These are phyloP conservation scores for Colletotrichum navitas DNA, from an alignment of 2,329 filamentous ascomycete genomes.

Conservation along the genomic window DNA sequence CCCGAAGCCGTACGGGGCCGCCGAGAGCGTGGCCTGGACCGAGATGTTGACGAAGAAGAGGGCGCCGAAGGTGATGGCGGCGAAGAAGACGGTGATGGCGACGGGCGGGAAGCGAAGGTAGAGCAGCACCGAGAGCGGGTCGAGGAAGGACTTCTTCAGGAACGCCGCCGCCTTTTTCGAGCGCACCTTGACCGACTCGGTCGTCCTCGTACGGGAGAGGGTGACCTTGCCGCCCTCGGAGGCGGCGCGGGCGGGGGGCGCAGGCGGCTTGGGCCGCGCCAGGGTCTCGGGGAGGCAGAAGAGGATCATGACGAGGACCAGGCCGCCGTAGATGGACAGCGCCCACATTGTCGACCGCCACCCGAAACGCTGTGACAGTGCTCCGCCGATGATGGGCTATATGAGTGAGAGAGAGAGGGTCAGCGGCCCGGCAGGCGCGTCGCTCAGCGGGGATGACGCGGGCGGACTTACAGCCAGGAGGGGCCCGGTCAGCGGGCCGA, in stretches of 20 bases:
- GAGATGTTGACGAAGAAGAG: conserved; percentile 85
- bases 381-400: conserved; percentile 79
- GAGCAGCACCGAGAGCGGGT: conserved; percentile 77
- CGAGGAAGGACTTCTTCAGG: conserved; percentile 74
- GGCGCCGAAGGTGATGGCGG: conserved; percentile 79
- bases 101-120: conserved; percentile 83
- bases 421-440: not conserved
- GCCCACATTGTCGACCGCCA: conserved; percentile 88
- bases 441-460: not conserved
- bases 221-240: conserved; percentile 32
- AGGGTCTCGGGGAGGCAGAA: conserved; percentile 77
- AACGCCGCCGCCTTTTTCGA: conserved; percentile 66
- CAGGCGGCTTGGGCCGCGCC: conserved; percentile 49
- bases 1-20: conserved; percentile 75
- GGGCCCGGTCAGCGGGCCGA: conserved; percentile 82
- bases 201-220: conserved; percentile 68
- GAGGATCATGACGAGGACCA: conserved; percentile 67
- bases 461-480: conserved; percentile 64
- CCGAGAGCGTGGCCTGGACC: conserved; percentile 77
- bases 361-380: conserved; percentile 74
- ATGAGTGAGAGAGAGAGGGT: not conserved
- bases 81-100: conserved; percentile 78
- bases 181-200: conserved; percentile 70
- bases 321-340: conserved; percentile 75
- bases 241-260: conserved; percentile 32